phyloP scores from a whole-genome alignment of 805 yeast species.

The Metschnikowia kunwiensis region DNA sequence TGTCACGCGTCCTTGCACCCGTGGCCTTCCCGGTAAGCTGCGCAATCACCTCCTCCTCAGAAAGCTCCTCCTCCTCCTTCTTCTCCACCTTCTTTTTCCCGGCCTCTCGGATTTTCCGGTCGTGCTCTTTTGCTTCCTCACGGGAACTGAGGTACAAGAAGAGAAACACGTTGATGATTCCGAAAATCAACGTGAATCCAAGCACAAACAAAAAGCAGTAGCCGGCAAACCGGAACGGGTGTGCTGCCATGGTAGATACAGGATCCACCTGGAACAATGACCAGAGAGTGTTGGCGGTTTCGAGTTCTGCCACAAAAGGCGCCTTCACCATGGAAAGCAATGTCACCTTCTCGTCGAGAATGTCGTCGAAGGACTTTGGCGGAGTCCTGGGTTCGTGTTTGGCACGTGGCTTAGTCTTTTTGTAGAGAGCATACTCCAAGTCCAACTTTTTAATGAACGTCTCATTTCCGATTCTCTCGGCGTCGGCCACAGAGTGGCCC shows the following conservation, averaged over 20 bases:
- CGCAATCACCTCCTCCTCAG: constrained; percentile 14
- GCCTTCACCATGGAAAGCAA: neutral
- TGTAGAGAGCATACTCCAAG: constrained; percentile 46
- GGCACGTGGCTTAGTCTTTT: constrained; percentile 40
- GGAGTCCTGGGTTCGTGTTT: constrained; percentile 43
- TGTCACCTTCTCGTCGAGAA: constrained; percentile 20
- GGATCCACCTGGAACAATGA: constrained; percentile 46
- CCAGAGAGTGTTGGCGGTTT: constrained; percentile 32
- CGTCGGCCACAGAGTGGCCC: constrained; percentile 82
- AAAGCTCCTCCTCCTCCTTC: constrained; percentile 1
- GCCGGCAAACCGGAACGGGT: constrained; percentile 51
- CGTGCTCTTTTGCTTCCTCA: constrained; percentile 7
- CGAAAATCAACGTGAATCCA: constrained; percentile 42
- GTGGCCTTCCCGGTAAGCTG: constrained; percentile 11
- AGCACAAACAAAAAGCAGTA: constrained; percentile 44
- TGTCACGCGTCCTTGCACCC: constrained; percentile 3
- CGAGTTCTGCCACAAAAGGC: constrained; percentile 15
- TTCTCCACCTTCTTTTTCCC: neutral
- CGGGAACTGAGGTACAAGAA: constrained; percentile 18
- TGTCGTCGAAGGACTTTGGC: constrained; percentile 39
- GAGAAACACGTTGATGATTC: constrained; percentile 37
- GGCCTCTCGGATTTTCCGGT: neutral
- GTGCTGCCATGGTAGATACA: constrained; percentile 35
- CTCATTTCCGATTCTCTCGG: constrained; percentile 75
- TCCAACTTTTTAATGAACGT: constrained; percentile 60